Base-by-base conservation (phyloP, 2,329 filamentous ascomycete species). In the Diaporthe sp. region DNA sequence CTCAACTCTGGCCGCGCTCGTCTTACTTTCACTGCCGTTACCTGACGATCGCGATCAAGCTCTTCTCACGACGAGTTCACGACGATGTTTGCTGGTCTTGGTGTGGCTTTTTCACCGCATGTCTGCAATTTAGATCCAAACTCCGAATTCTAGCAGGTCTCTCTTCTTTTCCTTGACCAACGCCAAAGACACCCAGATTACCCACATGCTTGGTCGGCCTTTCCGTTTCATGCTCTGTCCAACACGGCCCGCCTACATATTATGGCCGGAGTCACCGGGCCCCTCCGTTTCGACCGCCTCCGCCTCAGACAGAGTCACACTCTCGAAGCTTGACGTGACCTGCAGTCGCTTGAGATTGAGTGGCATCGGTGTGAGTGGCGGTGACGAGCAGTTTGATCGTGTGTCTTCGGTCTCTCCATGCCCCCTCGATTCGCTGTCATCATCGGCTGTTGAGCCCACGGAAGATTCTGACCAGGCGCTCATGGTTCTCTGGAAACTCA, bases 401-500 rank as follows among this genome's bases (percentile, higher is more conserved):
- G 68, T 60, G 39, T 60, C 53, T 22, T 60, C 53, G 1, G 53
- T 71, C 3, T 7, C 53, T 12, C n/a, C 71, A 5, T 65, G 28
- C 6, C 17, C 58, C 58, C 61, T 25, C 12, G 58, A 42, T n/a
- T 44, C 58, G 19, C 28, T 31, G 12, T 67, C 31, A 12, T 57
- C 58, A 19, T 73, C 46, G 58, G 37, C 58, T 25, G 58, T 55
- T 19, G 71, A 73, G 2, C 34, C 71, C 12, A 9, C 49, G 5
- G 71, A 73, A 7, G 71, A 73, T 44, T 65, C 46, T 17, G 71
- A 73, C 71, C 71, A 73, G 10, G 58, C 46, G 34, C 71, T 73
- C 71, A 73, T 73, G 15, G 71, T 73, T 12, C 71, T 73, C 42
- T 73, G 71, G 15, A 73, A 73, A 25, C 71, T 65, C 51, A 62